These are phyloP conservation scores for Globisporangium heterothallicum DNA, from an alignment of 352 stramenopile genomes.

Conservation along the genomic window DNA sequence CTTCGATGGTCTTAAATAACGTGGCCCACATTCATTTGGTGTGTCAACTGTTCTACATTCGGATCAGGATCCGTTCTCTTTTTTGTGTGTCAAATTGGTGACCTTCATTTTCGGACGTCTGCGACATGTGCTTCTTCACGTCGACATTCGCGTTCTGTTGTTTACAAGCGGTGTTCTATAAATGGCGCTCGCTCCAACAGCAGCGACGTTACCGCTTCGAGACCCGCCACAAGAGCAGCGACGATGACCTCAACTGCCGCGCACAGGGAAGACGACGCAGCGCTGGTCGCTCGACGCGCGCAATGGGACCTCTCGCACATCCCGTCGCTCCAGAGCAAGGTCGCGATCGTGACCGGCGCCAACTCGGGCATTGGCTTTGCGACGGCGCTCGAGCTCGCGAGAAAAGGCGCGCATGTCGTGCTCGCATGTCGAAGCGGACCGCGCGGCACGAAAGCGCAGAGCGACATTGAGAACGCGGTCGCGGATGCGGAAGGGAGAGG, in stretches of 20 bases:
- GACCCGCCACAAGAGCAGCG: no score
- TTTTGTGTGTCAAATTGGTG: no score
- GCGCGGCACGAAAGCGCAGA: constrained; percentile 21
- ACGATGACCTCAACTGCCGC: not conserved
- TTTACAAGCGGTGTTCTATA: constrained; percentile 2
- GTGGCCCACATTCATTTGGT: constrained; percentile 1
- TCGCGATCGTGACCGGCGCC: constrained; percentile 77
- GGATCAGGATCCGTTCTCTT: no score
- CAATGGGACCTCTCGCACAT: constrained; percentile 21
- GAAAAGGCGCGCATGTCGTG: constrained; percentile 65
- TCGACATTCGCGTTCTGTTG: not conserved
- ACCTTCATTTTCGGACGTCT: not conserved
- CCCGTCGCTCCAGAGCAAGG: constrained; percentile 36
- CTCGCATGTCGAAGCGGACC: constrained; percentile 66
- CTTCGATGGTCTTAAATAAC: no score
- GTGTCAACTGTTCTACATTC: no score
- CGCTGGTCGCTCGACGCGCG: not conserved
- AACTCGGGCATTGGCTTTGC: constrained; percentile 87
- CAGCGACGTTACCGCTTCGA: no score
- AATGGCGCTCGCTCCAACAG: no score
- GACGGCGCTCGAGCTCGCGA: constrained; percentile 50
- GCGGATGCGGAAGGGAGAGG: not conserved
- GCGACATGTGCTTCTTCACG: not conserved
- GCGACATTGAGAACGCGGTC: constrained; percentile 22
- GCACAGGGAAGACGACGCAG: not conserved